These are phyloP conservation scores for Picochlorum sp. DNA, from an alignment of 139 green algal species.

Conservation along the genomic window DNA sequence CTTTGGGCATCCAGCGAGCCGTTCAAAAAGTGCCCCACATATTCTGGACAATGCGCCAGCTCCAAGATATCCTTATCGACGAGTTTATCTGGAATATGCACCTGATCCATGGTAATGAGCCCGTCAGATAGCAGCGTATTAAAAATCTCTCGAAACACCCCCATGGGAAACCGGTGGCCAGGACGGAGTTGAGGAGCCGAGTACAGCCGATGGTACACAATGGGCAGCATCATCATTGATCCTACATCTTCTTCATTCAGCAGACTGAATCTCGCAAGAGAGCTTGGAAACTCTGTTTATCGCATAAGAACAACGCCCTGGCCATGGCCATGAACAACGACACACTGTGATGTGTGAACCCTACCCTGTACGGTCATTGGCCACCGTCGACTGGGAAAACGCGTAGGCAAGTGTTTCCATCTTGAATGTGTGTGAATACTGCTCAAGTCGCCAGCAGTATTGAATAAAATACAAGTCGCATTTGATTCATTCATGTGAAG, in stretches of 20 bases:
- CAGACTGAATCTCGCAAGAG: background rate
- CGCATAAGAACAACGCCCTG: background rate
- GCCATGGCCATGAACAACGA: no score
- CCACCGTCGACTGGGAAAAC: no score
- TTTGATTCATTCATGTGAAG: no score
- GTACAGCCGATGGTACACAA: constrained; percentile 42
- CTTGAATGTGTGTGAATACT: no score
- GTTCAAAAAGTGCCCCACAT: constrained; percentile 41
- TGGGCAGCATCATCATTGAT: background rate
- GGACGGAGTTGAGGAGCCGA: constrained; percentile 46
- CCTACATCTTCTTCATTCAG: background rate
- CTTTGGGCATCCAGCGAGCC: constrained; percentile 14
- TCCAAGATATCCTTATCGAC: constrained; percentile 14
- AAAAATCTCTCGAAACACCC: constrained; percentile 49
- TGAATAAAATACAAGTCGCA: no score
- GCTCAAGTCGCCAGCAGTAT: no score
- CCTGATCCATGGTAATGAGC: constrained; percentile 19
- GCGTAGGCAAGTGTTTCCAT: no score
- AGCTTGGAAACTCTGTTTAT: background rate
- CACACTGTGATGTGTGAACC: no score
- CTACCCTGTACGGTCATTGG: no score
- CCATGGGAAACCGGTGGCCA: constrained; percentile 77
- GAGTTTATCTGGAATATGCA: constrained; percentile 13
- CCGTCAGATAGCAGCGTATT: constrained; percentile 34
- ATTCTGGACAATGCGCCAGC: constrained; percentile 45